Conservation (phyloP, 176 grass and related monocot genomes). For the Aegilops bicornis region DNA sequence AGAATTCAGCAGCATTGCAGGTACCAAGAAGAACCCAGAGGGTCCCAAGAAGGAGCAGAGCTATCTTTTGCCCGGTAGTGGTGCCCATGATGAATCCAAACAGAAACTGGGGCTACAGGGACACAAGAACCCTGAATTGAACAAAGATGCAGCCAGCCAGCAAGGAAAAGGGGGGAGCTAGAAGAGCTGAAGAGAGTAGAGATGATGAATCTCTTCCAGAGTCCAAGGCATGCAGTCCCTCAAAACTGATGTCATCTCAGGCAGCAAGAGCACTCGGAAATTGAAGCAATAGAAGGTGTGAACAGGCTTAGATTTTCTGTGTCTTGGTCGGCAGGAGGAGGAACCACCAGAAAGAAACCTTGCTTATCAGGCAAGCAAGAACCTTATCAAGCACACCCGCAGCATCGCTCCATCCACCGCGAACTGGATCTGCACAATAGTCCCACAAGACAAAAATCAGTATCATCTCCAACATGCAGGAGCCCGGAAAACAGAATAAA, state of each 20-base stretch:
- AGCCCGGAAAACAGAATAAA: background rate
- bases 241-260: background rate
- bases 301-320: background rate
- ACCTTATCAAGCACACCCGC: background rate
- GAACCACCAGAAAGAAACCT: background rate
- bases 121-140: background rate
- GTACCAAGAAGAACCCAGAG: conserved; percentile 23
- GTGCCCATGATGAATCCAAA: conserved; percentile 19
- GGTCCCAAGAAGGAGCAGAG: conserved; percentile 18
- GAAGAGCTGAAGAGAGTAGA: background rate
- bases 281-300: background rate
- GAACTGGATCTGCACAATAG: conserved; percentile 33
- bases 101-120: background rate
- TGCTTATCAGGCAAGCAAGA: background rate
- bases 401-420: background rate
- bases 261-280: background rate
- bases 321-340: background rate
- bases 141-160: background rate
- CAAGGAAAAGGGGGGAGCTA: background rate
- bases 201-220: background rate
- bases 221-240: background rate
- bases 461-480: background rate
- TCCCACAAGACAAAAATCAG: background rate
- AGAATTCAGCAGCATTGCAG: conserved; percentile 63
- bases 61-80: background rate